phyloP scores from a whole-genome alignment of 179 eudicot genomes.

The Drosera spatulata region DNA sequence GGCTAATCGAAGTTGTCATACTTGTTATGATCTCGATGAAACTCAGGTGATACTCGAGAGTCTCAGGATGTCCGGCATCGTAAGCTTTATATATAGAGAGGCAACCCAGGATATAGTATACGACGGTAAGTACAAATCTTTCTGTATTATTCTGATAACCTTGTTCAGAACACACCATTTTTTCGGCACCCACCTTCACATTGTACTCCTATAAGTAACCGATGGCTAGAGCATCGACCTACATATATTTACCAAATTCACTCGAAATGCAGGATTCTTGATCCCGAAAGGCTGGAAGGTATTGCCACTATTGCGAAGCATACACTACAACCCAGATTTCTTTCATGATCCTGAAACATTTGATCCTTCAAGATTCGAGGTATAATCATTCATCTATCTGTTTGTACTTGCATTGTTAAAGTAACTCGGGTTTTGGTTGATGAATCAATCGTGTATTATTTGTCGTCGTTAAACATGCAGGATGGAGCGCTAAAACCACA shows the following conservation, averaged over 20 bases:
- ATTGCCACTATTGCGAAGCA: conserved; percentile 40
- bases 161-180: no score
- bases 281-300: conserved; percentile 58
- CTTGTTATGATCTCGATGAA: background rate
- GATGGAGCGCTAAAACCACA: conserved; percentile 25
- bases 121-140: conserved; percentile 19
- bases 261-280: conserved; percentile 28
- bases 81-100: conserved; percentile 47
- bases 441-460: no score
- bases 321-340: conserved; percentile 36
- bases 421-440: no score
- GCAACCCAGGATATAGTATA: conserved; percentile 40
- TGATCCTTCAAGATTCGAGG: conserved; percentile 48
- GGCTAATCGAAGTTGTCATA: background rate
- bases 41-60: conserved; percentile 40
- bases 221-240: no score
- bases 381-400: background rate
- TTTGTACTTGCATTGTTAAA: background rate
- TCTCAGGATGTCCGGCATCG: conserved; percentile 51
- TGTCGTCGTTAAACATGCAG: conserved; percentile 9
- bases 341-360: conserved; percentile 27
- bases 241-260: no score
- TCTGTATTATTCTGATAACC: no score
- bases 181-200: no score
- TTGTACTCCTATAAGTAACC: no score